Conservation (phyloP, 345 rosid genomes). For the Limnanthes douglasii region DNA sequence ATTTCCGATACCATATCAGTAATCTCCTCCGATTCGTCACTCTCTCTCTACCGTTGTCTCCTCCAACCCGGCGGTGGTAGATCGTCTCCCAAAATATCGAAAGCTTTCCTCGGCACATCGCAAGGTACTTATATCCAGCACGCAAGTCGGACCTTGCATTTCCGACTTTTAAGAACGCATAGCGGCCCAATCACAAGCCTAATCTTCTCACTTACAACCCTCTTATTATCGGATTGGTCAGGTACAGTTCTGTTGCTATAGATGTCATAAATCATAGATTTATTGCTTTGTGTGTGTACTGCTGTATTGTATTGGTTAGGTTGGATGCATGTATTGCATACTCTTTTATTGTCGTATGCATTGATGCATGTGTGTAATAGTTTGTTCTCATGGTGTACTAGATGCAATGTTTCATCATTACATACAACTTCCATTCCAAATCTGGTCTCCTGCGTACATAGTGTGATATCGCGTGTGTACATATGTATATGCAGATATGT, state of each 20-base stretch:
- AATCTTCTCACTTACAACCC: constrained; percentile 50
- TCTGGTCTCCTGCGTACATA: too few species aligned
- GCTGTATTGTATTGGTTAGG: too few species aligned
- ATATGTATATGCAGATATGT: too few species aligned
- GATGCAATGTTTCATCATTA: too few species aligned
- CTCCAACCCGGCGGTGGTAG: constrained; percentile 21
- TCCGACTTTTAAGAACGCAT: constrained; percentile 51
- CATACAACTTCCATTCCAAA: too few species aligned
- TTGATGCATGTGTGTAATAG: too few species aligned
- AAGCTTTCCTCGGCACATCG: constrained; percentile 38
- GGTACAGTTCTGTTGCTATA: constrained; percentile 56
- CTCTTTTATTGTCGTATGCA: too few species aligned
- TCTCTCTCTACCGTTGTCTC: constrained; percentile 25
- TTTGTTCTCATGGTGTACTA: too few species aligned
- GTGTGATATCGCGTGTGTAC: too few species aligned
- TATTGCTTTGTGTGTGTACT: too few species aligned
- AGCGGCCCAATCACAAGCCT: constrained; percentile 35
- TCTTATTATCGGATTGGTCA: constrained; percentile 51
- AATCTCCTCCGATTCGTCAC: constrained; percentile 31
- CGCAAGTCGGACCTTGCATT: constrained; percentile 54
- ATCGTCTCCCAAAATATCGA: constrained; percentile 19
- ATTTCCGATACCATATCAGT: constrained; percentile 57
- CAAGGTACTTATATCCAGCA: constrained; percentile 41
- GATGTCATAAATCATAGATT: too few species aligned
- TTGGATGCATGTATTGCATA: too few species aligned